Conservation (phyloP, 129 eudicot genomes). For the Chrysanthemum lavandulifolium region DNA sequence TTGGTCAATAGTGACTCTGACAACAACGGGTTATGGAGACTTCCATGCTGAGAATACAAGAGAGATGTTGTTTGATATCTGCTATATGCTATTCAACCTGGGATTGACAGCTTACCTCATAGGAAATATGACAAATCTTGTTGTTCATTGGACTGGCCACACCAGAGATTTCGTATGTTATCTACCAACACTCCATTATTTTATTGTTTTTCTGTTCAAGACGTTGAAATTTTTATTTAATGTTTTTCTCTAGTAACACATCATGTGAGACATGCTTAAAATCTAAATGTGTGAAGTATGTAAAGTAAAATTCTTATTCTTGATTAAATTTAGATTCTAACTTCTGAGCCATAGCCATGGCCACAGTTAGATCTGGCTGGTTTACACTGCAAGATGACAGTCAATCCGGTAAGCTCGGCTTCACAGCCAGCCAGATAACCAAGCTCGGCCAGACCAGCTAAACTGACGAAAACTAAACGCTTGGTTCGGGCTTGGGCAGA, state of each 20-base stretch:
- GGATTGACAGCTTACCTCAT: constrained; percentile 91
- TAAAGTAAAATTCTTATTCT: constrained; percentile 1
- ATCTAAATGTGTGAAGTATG: neutral
- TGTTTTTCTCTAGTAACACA: neutral
- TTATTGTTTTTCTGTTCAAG: constrained; percentile 12
- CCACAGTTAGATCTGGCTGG: neutral
- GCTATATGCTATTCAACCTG: constrained; percentile 82
- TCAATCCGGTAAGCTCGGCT: constrained; percentile 4
- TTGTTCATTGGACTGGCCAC: constrained; percentile 89
- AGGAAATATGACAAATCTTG: constrained; percentile 98
- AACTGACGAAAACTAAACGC: neutral
- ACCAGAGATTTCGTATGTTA: constrained; percentile 79
- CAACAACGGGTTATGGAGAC: constrained; percentile 97
- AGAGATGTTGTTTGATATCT: constrained; percentile 86
- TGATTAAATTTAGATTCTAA: constrained; percentile 14
- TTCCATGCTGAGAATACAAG: constrained; percentile 78
- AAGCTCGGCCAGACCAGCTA: neutral
- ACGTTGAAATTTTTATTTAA: constrained; percentile 1
- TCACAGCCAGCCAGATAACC: neutral
- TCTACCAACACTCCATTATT: constrained; percentile 18
- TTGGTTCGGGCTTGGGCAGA: neutral
- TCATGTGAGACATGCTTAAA: constrained; percentile 16
- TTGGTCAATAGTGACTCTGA: constrained; percentile 90
- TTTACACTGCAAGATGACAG: constrained; percentile 14
- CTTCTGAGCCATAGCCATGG: neutral